Base-by-base conservation (phyloP, 306 rosid genomes). In the Quercus robur region DNA sequence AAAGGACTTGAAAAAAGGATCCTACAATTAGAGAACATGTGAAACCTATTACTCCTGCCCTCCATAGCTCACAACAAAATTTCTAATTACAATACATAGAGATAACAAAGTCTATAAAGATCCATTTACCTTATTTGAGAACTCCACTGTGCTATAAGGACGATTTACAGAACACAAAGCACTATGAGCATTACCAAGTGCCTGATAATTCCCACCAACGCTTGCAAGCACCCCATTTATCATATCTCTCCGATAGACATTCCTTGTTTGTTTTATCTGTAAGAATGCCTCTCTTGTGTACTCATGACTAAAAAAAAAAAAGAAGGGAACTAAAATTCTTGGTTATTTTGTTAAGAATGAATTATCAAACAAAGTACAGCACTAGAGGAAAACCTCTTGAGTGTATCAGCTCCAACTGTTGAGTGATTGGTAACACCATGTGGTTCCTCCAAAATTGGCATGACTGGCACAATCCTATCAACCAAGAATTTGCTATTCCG, bases 101-200 rank as follows among this genome's bases (percentile, higher is more conserved):
- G 21, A 4, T 23, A 68, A 67, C 12, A 41, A 3, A 35, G 67
- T 46, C 38, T 44, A 74, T 52, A 64, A 56, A 77, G 75, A 81
- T 77, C 72, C 54, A 70, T 44, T 85, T 88, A 88, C 97, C 94
- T 89, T 86, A 81, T 83, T 76, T 81, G 88, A 81, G 76, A 78
- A 77, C 79, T 81, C 80, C 79, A 51, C 80, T 66, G 77, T 62
- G 81, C 82, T 75, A 87, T 81, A 90, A 78, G 77, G 87, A 80
- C 87, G 85, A 79, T 57, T 83, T 49, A 78, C 77, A 77, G 82
- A 75, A 83, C 70, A 74, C 67, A 54, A 66, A 52, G 81, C 54
- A 72, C 75, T 81, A 71, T 25, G 74, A 76, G 7, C 77, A 71
- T 74, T 75, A 77, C 81, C 64, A 58, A 70, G 73, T 54, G 26